Evolutionary conservation across 495 filamentous ascomycete genomes (phyloP).

Genomic region (Niebla homalea): DNA sequence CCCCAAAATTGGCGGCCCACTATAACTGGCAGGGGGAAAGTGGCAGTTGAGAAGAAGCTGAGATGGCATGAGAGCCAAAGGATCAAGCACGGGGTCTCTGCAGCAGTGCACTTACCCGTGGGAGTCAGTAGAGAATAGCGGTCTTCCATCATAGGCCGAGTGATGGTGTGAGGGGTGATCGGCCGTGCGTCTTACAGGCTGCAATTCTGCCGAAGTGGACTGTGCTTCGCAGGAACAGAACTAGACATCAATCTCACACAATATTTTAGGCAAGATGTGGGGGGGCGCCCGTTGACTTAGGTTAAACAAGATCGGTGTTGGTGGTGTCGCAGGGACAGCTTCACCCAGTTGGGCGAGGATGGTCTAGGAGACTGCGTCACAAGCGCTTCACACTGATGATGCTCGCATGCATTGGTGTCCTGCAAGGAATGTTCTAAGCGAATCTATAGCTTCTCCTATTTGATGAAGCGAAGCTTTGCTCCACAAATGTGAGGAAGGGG

Average conservation of each 20-base stretch:
- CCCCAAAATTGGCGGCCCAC: background rate
- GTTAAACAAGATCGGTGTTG: too few species aligned
- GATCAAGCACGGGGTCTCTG: slow-evolving; percentile 14
- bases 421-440: slow-evolving; percentile 11
- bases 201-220: background rate
- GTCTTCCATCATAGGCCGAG: slow-evolving; percentile 1
- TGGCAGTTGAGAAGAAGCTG: background rate
- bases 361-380: too few species aligned
- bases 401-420: slow-evolving; percentile 4
- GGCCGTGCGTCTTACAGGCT: background rate
- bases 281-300: too few species aligned
- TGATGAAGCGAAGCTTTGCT: background rate
- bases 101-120: slow-evolving; percentile 10
- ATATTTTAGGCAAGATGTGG: slow-evolving; percentile 1
- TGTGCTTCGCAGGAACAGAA: background rate
- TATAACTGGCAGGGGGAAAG: slow-evolving; percentile 6
- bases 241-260: background rate
- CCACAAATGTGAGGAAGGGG: background rate
- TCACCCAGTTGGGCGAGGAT: too few species aligned
- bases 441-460: background rate
- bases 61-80: slow-evolving; percentile 10
- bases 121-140: slow-evolving; percentile 14
- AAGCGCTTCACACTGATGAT: background rate
- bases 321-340: too few species aligned
- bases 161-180: slow-evolving; percentile 1